These are phyloP conservation scores for Penicillium fuscoglaucum DNA, from an alignment of 2,329 filamentous ascomycete genomes.

Conservation along the genomic window DNA sequence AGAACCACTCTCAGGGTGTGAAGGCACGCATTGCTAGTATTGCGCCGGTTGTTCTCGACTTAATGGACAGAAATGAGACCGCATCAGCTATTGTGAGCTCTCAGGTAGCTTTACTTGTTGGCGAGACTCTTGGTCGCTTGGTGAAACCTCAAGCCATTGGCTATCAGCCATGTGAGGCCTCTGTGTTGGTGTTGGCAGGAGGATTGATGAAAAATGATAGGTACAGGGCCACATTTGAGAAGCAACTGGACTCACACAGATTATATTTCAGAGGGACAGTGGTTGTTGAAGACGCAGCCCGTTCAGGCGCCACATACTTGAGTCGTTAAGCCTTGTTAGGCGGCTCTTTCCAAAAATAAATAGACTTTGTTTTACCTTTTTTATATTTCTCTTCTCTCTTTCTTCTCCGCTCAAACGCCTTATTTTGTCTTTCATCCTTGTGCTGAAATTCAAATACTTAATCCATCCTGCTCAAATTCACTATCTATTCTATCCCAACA, in stretches of 20 bases:
- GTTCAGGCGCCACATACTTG: constrained; percentile 7
- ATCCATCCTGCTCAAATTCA: not conserved
- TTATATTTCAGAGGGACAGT: constrained; percentile 10
- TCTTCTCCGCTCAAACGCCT: not conserved
- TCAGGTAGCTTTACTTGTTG: constrained; percentile 13
- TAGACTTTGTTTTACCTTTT: not conserved
- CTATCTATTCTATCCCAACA: not conserved
- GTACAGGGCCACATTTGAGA: constrained; percentile 15
- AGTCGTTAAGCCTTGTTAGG: not conserved
- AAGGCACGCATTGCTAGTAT: constrained; percentile 24
- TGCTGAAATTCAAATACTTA: not conserved
- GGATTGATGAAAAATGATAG: constrained; percentile 22
- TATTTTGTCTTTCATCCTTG: not conserved
- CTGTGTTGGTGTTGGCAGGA: constrained; percentile 23
- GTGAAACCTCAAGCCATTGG: constrained; percentile 12
- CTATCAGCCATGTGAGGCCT: constrained; percentile 8
- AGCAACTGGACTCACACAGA: constrained; percentile 4
- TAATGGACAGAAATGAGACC: not conserved
- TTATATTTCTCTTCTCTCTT: not conserved
- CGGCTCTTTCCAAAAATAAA: not conserved
- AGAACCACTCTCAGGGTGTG: constrained; percentile 1
- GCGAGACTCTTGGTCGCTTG: constrained; percentile 18
- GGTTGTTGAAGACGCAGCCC: constrained; percentile 19
- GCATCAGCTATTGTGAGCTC: constrained; percentile 17
- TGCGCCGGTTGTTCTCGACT: constrained; percentile 15